These are phyloP conservation scores for Oehlia diaphana DNA, from an alignment of 192 early-diverging fungal genomes.

Conservation along the genomic window DNA sequence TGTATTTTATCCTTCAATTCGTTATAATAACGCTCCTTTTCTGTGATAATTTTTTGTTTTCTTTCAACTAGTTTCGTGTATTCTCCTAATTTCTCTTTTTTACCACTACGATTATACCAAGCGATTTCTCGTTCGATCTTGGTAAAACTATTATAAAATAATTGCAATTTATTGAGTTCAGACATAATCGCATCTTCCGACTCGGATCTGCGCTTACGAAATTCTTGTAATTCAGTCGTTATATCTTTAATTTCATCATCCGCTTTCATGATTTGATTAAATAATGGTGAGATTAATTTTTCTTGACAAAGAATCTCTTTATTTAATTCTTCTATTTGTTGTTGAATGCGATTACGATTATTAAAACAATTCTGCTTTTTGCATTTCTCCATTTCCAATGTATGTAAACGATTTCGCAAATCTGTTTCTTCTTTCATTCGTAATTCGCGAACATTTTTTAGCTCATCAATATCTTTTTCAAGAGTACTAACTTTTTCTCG, in stretches of 20 bases:
- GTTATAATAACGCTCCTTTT: slow-evolving; percentile 27
- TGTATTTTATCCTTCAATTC: slow-evolving; percentile 38
- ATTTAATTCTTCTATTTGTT: neutral
- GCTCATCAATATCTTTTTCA: neutral
- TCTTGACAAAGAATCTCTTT: neutral
- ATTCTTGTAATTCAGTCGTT: neutral
- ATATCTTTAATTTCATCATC: neutral
- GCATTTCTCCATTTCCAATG: neutral
- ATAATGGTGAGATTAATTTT: neutral
- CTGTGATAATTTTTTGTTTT: neutral
- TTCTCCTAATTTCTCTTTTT: neutral
- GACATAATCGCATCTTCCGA: neutral
- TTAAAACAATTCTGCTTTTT: neutral
- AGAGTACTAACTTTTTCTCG: slow-evolving; percentile 38
- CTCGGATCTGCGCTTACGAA: neutral
- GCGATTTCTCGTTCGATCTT: neutral
- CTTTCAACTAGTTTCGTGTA: neutral
- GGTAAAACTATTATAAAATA: neutral
- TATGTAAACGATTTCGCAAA: neutral
- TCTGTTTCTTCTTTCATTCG: neutral
- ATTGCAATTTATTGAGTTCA: neutral
- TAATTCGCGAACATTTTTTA: neutral
- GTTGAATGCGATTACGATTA: neutral
- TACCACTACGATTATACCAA: neutral
- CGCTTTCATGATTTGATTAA: neutral